phyloP scores from a whole-genome alignment of 140 eudicot species.

The Senecio squalidus region DNA sequence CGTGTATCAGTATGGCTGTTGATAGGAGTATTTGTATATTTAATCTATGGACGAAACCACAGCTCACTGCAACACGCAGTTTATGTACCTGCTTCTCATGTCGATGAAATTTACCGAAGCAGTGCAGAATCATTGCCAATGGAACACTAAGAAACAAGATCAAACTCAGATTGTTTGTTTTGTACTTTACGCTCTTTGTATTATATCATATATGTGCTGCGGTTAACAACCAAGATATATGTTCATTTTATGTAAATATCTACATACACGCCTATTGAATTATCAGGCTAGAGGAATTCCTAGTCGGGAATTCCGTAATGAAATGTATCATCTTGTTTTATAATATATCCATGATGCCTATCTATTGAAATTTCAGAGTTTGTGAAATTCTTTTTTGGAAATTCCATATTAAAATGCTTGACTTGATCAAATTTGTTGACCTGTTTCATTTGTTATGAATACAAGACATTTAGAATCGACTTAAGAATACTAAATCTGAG shows the following conservation, averaged over 20 bases:
- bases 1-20: conserved; percentile 65
- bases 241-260: conserved; percentile 25
- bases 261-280: conserved; percentile 9
- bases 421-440: not conserved
- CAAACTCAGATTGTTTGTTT: conserved; percentile 23
- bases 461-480: not conserved
- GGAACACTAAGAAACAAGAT: not conserved
- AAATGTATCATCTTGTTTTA: conserved; percentile 15
- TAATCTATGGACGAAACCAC: conserved; percentile 59
- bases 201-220: conserved; percentile 16
- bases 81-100: conserved; percentile 66
- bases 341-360: not conserved
- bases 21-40: conserved; percentile 52
- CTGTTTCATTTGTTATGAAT: not conserved
- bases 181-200: conserved; percentile 21
- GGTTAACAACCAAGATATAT: conserved; percentile 2
- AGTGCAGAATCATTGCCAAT: conserved; percentile 31
- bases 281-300: conserved; percentile 15
- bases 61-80: conserved; percentile 59
- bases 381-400: not conserved
- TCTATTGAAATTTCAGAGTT: not conserved
- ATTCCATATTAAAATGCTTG: not conserved
- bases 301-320: conserved; percentile 16
- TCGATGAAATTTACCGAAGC: conserved; percentile 56
- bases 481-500: not conserved